Base-by-base conservation (phyloP, 1,139 yeast species). In the Casaregolazyma lundiana region DNA sequence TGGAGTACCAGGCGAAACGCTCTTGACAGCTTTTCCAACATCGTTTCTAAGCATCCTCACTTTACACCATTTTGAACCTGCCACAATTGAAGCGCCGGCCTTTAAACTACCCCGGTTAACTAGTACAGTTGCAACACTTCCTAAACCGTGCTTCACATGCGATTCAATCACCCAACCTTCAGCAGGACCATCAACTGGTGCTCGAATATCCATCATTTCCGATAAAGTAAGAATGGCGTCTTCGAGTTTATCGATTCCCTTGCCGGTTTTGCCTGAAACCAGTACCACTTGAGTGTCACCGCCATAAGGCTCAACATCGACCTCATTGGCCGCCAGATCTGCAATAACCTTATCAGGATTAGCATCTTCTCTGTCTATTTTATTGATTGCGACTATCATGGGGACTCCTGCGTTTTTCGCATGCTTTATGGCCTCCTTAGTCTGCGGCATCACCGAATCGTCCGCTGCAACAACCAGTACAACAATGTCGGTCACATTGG, bases 371-470 rank as follows among this genome's bases (percentile, higher is more conserved):
- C 82, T 84, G 64, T 92, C 99, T 58, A 95, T 85, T 65, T 92
- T 92, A 59, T 94, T 92, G 43, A 94, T 77, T 1, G 97, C 97
- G 2, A 92, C 95, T 50, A 92, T 83, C 54, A 90, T 73, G 0
- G 94, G 95, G 19, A 87, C 95, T 1, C 87, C 86, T 0, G 92
- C 81, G 46, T 78, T 80, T 56, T 84, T 83, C 8, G 96, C 92
- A 64, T 94, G 98, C 58, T 86, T 88, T 49, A 92, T 88, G 1
- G 98, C 97, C 65, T 92, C 99, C 38, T 82, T 75, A 0, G 99
- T 94, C 62, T 92, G 99, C 0, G 98, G 97, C 95, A 85, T 92
- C 19, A 94, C 95, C 0, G 96, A 86, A 66, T 92, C 99, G 65
- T 92, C 97, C 1, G 96, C 96, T 0, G 98, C 97, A n/a, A 92